These are phyloP conservation scores for Byssochlamys sp. DNA, from an alignment of 2,329 filamentous ascomycete genomes.

Conservation along the genomic window DNA sequence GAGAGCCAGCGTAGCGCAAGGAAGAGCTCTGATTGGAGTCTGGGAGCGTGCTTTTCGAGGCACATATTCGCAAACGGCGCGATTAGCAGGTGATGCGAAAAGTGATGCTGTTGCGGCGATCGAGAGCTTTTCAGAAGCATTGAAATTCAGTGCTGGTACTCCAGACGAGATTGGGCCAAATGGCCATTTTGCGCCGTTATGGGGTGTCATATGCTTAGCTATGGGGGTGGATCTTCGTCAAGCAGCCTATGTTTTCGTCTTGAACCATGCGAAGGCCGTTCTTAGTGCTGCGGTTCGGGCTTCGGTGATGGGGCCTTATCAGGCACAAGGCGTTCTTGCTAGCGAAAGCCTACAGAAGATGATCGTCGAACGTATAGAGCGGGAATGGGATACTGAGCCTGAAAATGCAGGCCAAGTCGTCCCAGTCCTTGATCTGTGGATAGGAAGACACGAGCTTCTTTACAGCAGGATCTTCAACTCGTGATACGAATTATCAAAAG, in stretches of 20 bases:
- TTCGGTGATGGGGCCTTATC: conserved; percentile 57
- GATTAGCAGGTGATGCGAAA: conserved; percentile 6
- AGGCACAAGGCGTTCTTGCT: conserved; percentile 51
- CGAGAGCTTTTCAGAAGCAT: conserved; percentile 27
- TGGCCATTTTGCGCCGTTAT: conserved; percentile 53
- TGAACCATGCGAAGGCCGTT: conserved; percentile 56
- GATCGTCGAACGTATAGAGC: conserved; percentile 41
- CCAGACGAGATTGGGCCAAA: conserved; percentile 28
- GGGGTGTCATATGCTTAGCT: conserved; percentile 47
- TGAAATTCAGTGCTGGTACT: conserved; percentile 26
- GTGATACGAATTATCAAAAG: conserved; percentile 21
- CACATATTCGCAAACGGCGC: conserved; percentile 16
- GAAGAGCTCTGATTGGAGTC: conserved; percentile 48
- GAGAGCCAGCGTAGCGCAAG: conserved; percentile 52
- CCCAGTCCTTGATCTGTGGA: conserved; percentile 55
- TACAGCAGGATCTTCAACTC: conserved; percentile 62
- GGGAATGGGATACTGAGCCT: conserved; percentile 39
- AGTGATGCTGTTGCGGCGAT: conserved; percentile 21
- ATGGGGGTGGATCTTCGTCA: conserved; percentile 45
- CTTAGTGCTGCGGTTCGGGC: conserved; percentile 54
- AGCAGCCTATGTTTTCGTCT: conserved; percentile 52
- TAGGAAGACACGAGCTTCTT: conserved; percentile 55
- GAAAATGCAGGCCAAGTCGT: conserved; percentile 52
- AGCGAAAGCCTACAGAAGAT: conserved; percentile 43
- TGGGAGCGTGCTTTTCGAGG: conserved; percentile 49